Percentiles rank a stretch among this genome's conserved stretches.
Evolutionary conservation across 1,139 yeast genomes (phyloP).

Genomic region (Nadsonia commutata): DNA sequence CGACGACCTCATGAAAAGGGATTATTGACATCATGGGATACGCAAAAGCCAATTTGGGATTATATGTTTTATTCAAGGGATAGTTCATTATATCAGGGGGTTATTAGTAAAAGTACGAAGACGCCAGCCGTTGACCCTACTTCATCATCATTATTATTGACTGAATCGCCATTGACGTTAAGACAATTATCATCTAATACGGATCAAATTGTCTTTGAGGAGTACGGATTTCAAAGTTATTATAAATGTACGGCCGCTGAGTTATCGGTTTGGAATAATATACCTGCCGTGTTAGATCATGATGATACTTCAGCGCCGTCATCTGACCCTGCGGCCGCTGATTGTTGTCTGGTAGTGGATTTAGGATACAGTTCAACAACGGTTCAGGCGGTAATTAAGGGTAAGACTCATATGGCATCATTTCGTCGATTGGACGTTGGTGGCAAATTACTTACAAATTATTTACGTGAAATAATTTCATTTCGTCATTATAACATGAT

Average conservation of each 20-base stretch:
- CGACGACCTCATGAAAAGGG: slow-evolving; percentile 78
- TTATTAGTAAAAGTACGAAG: neutral
- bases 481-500: slow-evolving; percentile 88
- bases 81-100: slow-evolving; percentile 15
- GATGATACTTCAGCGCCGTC: slow-evolving; percentile 6
- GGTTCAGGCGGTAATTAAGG: slow-evolving; percentile 72
- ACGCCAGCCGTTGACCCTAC: slow-evolving; percentile 25
- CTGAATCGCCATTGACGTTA: slow-evolving; percentile 72
- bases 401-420: slow-evolving; percentile 65
- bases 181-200: slow-evolving; percentile 74
- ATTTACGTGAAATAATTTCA: slow-evolving; percentile 68
- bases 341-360: slow-evolving; percentile 71
- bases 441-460: slow-evolving; percentile 72
- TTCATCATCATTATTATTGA: slow-evolving; percentile 39
- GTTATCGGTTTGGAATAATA: slow-evolving; percentile 51
- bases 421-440: slow-evolving; percentile 67
- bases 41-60: slow-evolving; percentile 91
- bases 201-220: slow-evolving; percentile 90
- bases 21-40: slow-evolving; percentile 82
- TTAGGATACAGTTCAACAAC: slow-evolving; percentile 82
- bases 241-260: slow-evolving; percentile 52
- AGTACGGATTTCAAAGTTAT: slow-evolving; percentile 63
- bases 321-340: slow-evolving; percentile 24
- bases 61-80: slow-evolving; percentile 38
- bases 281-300: slow-evolving; percentile 10